Conservation (phyloP, 495 filamentous ascomycete genomes). For the Aspergillus steynii region DNA sequence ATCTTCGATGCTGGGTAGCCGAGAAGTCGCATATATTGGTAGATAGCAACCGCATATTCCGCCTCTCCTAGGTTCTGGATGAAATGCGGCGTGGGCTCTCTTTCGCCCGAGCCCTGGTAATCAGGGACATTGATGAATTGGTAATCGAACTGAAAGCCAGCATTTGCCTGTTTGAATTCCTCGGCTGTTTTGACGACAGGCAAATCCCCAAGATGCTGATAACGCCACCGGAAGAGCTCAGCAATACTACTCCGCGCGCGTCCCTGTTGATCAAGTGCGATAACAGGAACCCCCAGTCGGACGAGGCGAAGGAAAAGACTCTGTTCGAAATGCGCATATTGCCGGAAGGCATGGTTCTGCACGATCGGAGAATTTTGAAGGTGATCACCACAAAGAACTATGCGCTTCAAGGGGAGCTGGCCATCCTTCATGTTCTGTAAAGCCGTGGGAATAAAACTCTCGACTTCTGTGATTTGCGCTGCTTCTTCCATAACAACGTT, state of each 20-base stretch:
- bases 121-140: constrained; percentile 97
- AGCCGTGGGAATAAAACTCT: constrained; percentile 91
- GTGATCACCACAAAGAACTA: constrained; percentile 94
- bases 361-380: constrained; percentile 95
- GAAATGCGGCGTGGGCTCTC: constrained; percentile 92
- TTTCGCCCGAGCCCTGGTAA: constrained; percentile 88
- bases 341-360: constrained; percentile 92
- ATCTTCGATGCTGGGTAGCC: constrained; percentile 93
- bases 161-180: constrained; percentile 83
- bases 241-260: constrained; percentile 85
- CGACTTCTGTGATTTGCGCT: constrained; percentile 96
- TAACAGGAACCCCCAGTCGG: constrained; percentile 83
- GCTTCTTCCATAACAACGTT: constrained; percentile 99
- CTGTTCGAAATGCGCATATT: constrained; percentile 95
- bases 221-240: constrained; percentile 91
- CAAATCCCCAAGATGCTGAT: constrained; percentile 76
- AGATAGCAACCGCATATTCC: constrained; percentile 94
- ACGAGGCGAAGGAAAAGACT: constrained; percentile 90
- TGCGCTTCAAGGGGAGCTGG: constrained; percentile 73
- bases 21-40: constrained; percentile 95
- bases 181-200: constrained; percentile 63
- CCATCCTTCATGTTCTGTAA: constrained; percentile 77
- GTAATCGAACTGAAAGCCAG: constrained; percentile 90
- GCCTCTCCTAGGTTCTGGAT: constrained; percentile 97
- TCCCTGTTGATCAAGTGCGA: constrained; percentile 90